Evolutionary conservation across 2,329 filamentous ascomycete species (phyloP), one percentile per base, ranked within the genome.

Genomic region (Pseudogymnoascus pannorum): DNA sequence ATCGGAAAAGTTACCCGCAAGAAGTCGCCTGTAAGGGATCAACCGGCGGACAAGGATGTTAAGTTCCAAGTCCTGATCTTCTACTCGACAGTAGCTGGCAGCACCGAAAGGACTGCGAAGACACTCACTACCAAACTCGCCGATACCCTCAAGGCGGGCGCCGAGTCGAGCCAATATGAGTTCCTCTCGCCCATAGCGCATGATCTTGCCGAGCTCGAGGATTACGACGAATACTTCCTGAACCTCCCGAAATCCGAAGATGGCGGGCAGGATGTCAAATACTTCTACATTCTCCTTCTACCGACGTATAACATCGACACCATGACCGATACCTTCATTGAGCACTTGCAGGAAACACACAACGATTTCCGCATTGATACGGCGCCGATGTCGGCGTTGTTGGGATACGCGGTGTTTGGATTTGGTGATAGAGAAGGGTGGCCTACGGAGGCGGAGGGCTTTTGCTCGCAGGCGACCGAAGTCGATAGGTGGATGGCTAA

Each of bases 401-500:
- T 92, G 2, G 93, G 93, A 7, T 97, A 96, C 71, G 91, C 91
- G 0, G 92, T 97, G 0, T 97, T 97, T 76, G 94, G 94, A 0
- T 89, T 97, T 70, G 93, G 93, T 16, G 93, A 97, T 72, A 86
- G 83, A 64, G 90, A 96, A 72, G 91, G 89, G 62, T 99, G 94
- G 93, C 91, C 92, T 0, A 91, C 88, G 0, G 92, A 96, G 74
- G 84, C 87, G 63, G 89, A 94, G 68, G 93, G 93, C 0, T 99
- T 92, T 75, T 97, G 93, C 72, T 92, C 91, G 64, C 93, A 97
- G 72, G 93, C 93, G 1, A 89, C 87, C 70, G 87, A 96, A 67
- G 80, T 95, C 2, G 93, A 99, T 72, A 92, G 86, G 72, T 97
- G 94, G 93, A 90, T 99, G 89, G 92, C 93, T n/a, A 95, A 92